Conservation (phyloP, 129 eudicot genomes). For the Saussurea involucrata region DNA sequence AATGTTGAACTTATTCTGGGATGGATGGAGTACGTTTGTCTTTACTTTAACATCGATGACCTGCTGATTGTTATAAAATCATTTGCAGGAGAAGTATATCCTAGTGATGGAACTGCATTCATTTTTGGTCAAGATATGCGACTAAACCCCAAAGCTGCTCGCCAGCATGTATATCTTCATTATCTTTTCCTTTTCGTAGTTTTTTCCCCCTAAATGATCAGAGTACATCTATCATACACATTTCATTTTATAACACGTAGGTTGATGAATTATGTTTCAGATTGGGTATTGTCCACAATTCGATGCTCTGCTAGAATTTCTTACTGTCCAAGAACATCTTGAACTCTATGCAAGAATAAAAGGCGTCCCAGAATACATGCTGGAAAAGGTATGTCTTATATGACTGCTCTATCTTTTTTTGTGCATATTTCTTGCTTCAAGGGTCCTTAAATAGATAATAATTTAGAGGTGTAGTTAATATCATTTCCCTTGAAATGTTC, state of each 20-base stretch:
- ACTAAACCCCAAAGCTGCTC: conserved; percentile 85
- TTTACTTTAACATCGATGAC: conserved; percentile 1
- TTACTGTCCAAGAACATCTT: conserved; percentile 85
- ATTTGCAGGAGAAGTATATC: conserved; percentile 75
- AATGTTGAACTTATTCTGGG: not conserved
- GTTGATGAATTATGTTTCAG: conserved; percentile 42
- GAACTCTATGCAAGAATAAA: conserved; percentile 94
- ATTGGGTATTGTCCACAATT: conserved; percentile 98
- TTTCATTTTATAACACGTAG: not conserved
- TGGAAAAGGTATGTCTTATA: conserved; percentile 57
- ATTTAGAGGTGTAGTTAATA: not conserved
- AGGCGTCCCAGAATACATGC: conserved; percentile 75
- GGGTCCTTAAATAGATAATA: not conserved
- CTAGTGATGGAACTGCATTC: conserved; percentile 85
- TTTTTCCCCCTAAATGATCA: not conserved
- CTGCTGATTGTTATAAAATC: conserved; percentile 2
- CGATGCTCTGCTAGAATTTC: conserved; percentile 86
- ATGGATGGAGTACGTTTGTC: not conserved
- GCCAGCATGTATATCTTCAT: conserved; percentile 60
- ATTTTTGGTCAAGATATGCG: conserved; percentile 84
- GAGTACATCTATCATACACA: not conserved
- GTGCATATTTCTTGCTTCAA: not conserved
- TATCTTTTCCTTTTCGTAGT: not conserved
- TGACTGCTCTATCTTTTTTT: not conserved
- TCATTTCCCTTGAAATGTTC: not conserved